Percentiles rank a stretch among this genome's conserved stretches.
phyloP scores from a whole-genome alignment of 495 filamentous ascomycete genomes.

The Hapsidospora chrysogenum region DNA sequence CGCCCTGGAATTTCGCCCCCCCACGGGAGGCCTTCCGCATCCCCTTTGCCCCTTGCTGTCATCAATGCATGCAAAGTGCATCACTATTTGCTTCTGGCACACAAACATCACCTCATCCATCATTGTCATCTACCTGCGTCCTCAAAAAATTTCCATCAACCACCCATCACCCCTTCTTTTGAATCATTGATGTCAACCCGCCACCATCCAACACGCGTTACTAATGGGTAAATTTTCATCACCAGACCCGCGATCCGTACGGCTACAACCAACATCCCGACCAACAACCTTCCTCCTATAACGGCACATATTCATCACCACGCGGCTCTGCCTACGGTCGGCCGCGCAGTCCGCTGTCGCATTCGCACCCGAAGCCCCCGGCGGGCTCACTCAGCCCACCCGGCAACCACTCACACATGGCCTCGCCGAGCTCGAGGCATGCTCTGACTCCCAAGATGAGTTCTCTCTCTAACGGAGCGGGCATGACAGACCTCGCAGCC shows the following conservation, averaged over 20 bases:
- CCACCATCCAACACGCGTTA: too few species aligned
- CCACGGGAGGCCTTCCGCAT: conserved; percentile 1
- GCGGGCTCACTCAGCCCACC: conserved; percentile 36
- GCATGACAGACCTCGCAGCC: conserved; percentile 23
- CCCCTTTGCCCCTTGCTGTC: conserved; percentile 6
- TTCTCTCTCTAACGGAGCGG: too few species aligned
- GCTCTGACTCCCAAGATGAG: conserved; percentile 23
- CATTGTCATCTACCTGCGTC: too few species aligned
- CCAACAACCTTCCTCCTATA: conserved; percentile 35
- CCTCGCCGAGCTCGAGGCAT: conserved; percentile 28
- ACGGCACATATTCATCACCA: conserved; percentile 43
- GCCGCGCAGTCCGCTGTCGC: conserved; percentile 36
- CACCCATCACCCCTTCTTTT: neutral
- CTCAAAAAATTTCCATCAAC: too few species aligned
- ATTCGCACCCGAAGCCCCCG: conserved; percentile 33
- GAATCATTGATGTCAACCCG: conserved; percentile 15
- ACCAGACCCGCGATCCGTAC: conserved; percentile 36
- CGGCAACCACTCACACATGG: conserved; percentile 33
- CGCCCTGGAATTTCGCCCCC: too few species aligned
- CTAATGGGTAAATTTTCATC: conserved; percentile 15
- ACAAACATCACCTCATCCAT: too few species aligned
- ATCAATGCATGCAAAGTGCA: too few species aligned
- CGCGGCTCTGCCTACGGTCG: conserved; percentile 26
- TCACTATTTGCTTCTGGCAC: too few species aligned
- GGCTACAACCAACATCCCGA: conserved; percentile 22